Conservation (phyloP, 345 rosid species). For the Brassica juncea region DNA sequence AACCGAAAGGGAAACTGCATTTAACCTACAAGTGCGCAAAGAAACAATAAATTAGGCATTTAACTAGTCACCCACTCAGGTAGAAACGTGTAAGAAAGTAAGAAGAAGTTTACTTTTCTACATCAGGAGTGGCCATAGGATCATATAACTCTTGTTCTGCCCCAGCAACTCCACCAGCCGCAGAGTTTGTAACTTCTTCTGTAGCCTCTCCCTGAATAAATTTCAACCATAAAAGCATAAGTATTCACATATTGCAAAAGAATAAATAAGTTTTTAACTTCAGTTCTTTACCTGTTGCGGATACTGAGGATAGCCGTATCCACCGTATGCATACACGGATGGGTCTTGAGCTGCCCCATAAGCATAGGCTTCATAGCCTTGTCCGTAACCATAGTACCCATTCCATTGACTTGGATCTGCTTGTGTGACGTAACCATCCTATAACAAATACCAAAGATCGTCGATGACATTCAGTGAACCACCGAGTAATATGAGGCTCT, state of each 20-base stretch:
- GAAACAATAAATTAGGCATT: conserved; percentile 14
- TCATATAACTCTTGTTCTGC: conserved; percentile 74
- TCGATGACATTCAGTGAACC: conserved; percentile 7
- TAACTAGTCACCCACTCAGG: conserved; percentile 5
- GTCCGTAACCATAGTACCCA: conserved; percentile 91
- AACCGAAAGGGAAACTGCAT: conserved; percentile 70
- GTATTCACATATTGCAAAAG: neutral
- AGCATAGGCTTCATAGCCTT: conserved; percentile 85
- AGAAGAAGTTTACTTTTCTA: conserved; percentile 57
- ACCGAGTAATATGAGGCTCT: neutral
- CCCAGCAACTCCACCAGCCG: conserved; percentile 50
- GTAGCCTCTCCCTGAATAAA: conserved; percentile 68
- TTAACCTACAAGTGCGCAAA: conserved; percentile 57
- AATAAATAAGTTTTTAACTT: neutral
- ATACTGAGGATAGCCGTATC: conserved; percentile 88
- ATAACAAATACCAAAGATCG: conserved; percentile 36
- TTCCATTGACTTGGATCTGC: conserved; percentile 88
- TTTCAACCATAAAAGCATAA: conserved; percentile 8
- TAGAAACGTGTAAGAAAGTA: neutral
- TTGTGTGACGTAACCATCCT: conserved; percentile 80
- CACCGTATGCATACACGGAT: conserved; percentile 78
- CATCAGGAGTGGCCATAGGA: conserved; percentile 86
- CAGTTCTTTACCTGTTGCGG: conserved; percentile 65
- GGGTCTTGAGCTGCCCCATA: conserved; percentile 84
- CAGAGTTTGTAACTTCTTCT: conserved; percentile 54